Evolutionary conservation across 192 early-diverging fungal species (phyloP), one percentile per base, ranked within the genome.

Genomic region (Coemansia sp.): DNA sequence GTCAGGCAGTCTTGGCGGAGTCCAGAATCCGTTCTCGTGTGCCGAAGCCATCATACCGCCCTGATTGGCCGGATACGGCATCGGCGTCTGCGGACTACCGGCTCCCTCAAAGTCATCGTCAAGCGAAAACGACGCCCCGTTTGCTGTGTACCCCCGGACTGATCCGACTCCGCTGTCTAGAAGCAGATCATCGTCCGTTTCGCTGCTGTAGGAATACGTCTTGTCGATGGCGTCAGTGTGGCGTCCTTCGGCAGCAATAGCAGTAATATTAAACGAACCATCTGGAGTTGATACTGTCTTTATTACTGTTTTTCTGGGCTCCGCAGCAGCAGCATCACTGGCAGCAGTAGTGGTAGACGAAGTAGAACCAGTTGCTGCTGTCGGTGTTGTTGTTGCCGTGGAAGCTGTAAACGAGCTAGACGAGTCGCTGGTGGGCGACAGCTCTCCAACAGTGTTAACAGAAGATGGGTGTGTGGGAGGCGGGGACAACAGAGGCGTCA

Each of bases 111-210:
- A 62, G 42, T 80, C 73, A 50, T 73, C 68, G 42, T 81, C 79
- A 37, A 81, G 67, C 10, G 79, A 71, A 64, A 81, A 81, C 15
- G 79, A 66, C 9, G 79, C 79, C 11, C 79, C 79, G 44, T 76
- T 81, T 48, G 74, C 73, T 9, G 79, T 81, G 21, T 74, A 68
- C n/a, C 74, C 70, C 0, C 69, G 67, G 53, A 54, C 26, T 4
- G 56, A 58, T 8, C 56, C 59, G 23, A 48, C 37, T 5, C 58
- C 58, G 13, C 41, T 50, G 37, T 61, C 67, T 1, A 68, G 41
- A 6, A 58, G 39, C 0, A 58, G 56, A 2, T 58, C 56, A 7
- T 58, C 56, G 39, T 58, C 56, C 10, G 23, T 40, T 3, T 39
- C 37, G 37, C 16, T 13, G 16, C 12, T 37, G 13, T 40, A 58